Percentiles rank a stretch among this genome's conserved stretches.
Evolutionary conservation across 495 filamentous ascomycete genomes (phyloP).

Genomic region (Haplographium delicatum): DNA sequence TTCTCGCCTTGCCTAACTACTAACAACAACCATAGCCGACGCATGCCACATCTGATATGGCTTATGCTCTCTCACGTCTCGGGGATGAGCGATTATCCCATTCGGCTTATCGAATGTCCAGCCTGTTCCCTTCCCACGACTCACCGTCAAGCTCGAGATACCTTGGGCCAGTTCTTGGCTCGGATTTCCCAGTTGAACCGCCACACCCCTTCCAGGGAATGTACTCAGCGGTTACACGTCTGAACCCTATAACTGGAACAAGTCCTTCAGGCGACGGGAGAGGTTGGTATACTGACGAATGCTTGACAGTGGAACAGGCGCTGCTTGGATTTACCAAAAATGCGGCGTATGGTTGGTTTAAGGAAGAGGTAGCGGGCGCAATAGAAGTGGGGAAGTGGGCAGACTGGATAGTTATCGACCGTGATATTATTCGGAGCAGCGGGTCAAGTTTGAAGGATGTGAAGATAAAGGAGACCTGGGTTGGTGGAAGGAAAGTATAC

Average conservation of each 20-base stretch:
- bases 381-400: conserved; percentile 50
- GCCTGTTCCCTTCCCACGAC: conserved; percentile 33
- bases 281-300: conserved; percentile 52
- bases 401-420: conserved; percentile 58
- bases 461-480: conserved; percentile 58
- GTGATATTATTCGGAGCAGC: conserved; percentile 33
- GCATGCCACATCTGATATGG: conserved; percentile 60
- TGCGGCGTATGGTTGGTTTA: conserved; percentile 40
- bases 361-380: conserved; percentile 46
- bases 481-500: conserved; percentile 44
- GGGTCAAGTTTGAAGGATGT: conserved; percentile 42
- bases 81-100: conserved; percentile 40
- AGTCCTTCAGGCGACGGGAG: conserved; percentile 37
- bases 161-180: conserved; percentile 46
- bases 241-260: conserved; percentile 42
- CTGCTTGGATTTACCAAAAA: conserved; percentile 50
- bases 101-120: conserved; percentile 55
- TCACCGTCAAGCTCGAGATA: background rate
- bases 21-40: conserved; percentile 42
- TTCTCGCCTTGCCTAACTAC: background rate
- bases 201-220: conserved; percentile 55
- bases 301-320: conserved; percentile 46
- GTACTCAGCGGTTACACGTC: conserved; percentile 54
- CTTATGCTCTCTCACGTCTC: conserved; percentile 51
- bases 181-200: conserved; percentile 63